Conservation (phyloP, 306 rosid species). For the apple (Malus domestica) region DNA sequence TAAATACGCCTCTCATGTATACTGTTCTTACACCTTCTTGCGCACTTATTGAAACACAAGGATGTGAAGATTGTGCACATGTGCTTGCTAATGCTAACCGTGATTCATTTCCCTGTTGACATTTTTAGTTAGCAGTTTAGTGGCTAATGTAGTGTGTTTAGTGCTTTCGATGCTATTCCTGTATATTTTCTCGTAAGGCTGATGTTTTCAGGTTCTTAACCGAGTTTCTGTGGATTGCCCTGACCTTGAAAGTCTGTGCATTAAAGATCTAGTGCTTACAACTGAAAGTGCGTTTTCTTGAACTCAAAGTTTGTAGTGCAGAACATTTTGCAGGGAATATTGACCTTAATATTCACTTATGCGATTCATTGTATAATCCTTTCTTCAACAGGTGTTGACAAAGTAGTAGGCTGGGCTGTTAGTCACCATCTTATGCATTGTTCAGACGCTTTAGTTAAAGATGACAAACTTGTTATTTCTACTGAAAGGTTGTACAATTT, state of each 20-base stretch:
- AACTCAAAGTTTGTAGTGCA: neutral
- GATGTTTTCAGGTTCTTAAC: slow-evolving; percentile 65
- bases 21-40: neutral
- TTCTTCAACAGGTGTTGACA: slow-evolving; percentile 59
- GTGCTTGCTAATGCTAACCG: neutral
- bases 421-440: slow-evolving; percentile 66
- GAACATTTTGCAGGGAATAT: neutral
- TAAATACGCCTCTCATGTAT: neutral
- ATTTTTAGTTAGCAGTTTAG: neutral
- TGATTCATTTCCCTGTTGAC: neutral
- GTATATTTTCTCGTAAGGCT: slow-evolving; percentile 11
- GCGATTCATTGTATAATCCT: neutral
- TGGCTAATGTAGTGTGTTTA: neutral
- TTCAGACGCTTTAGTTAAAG: slow-evolving; percentile 41
- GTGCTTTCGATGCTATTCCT: neutral
- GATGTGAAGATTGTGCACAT: neutral
- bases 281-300: slow-evolving; percentile 51
- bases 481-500: slow-evolving; percentile 53
- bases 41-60: neutral
- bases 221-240: slow-evolving; percentile 71
- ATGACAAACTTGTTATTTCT: slow-evolving; percentile 55
- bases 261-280: slow-evolving; percentile 75
- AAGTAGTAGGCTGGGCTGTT: slow-evolving; percentile 81
- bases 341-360: slow-evolving; percentile 11
- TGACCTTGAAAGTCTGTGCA: slow-evolving; percentile 58